A percentile compares a stretch with the other conserved stretches of the same genome.
Conservation (phyloP, 805 yeast genomes). For the Lipomyces kockii region DNA sequence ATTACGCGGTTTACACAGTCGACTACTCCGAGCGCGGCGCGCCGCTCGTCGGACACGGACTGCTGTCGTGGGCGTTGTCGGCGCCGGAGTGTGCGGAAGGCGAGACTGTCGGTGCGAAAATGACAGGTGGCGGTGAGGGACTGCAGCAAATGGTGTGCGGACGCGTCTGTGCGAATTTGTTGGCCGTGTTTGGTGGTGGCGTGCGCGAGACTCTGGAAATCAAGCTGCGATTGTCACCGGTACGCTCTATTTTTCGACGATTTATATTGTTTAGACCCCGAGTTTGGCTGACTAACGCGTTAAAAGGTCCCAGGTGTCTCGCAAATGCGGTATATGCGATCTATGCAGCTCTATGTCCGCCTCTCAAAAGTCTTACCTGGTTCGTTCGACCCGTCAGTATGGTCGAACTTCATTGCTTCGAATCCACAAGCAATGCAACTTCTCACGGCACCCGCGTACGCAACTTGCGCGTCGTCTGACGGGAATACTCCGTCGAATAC, state of each 20-base stretch:
- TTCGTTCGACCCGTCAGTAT: constrained; percentile 32
- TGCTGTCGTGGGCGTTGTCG: constrained; percentile 41
- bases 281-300: not conserved
- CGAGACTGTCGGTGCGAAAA: not conserved
- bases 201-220: constrained; percentile 43
- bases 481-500: not conserved
- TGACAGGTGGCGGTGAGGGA: not conserved
- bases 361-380: constrained; percentile 31
- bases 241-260: constrained; percentile 10
- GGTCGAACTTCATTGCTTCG: constrained; percentile 32
- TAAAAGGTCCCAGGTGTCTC: constrained; percentile 30
- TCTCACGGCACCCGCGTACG: constrained; percentile 28
- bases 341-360: constrained; percentile 33
- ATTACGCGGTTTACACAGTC: constrained; percentile 49
- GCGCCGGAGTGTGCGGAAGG: constrained; percentile 8
- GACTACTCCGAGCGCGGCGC: constrained; percentile 48
- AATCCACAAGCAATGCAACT: constrained; percentile 28
- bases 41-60: constrained; percentile 51
- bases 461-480: not conserved
- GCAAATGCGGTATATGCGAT: constrained; percentile 27
- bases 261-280: not conserved
- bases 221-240: constrained; percentile 40
- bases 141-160: constrained; percentile 37
- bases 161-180: constrained; percentile 38
- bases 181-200: constrained; percentile 37